These are phyloP conservation scores for Colletotrichum sp. DNA, from an alignment of 2,329 filamentous ascomycete species.

Conservation along the genomic window DNA sequence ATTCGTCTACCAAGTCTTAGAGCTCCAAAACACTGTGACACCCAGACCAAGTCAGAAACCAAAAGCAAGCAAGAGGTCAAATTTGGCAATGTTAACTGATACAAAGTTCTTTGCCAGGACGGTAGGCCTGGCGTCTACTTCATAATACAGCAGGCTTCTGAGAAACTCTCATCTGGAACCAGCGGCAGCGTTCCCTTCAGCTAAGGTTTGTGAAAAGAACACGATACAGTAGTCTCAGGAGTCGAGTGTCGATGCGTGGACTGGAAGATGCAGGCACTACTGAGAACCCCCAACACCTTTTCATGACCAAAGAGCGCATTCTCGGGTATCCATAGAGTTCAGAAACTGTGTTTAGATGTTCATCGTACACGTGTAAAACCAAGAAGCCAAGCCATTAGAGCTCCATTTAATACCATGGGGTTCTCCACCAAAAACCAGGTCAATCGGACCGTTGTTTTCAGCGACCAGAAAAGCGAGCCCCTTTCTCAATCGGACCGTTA, in stretches of 20 bases:
- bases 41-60: not conserved
- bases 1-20: not conserved
- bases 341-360: not conserved
- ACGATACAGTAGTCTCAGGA: not conserved
- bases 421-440: slow-evolving; percentile 4
- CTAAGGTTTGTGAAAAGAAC: not conserved
- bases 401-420: not conserved
- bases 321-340: not conserved
- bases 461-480: not conserved
- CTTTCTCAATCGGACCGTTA: slow-evolving; percentile 13
- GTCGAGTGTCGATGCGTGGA: not conserved
- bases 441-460: slow-evolving; percentile 18
- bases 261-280: not conserved
- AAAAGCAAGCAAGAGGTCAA: not conserved
- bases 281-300: not conserved
- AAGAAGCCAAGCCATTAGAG: slow-evolving; percentile 9
- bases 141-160: not conserved
- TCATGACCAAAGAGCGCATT: not conserved
- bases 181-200: not conserved
- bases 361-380: not conserved
- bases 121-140: not conserved
- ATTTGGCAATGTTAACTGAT: rapidly evolving
- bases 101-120: rapidly evolving
- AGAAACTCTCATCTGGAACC: rapidly evolving
- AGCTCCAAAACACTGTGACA: not conserved